Percentiles rank a stretch among this genome's conserved stretches.
phyloP scores from a whole-genome alignment of 257 asterid species.

The Forsythia viridissima region DNA sequence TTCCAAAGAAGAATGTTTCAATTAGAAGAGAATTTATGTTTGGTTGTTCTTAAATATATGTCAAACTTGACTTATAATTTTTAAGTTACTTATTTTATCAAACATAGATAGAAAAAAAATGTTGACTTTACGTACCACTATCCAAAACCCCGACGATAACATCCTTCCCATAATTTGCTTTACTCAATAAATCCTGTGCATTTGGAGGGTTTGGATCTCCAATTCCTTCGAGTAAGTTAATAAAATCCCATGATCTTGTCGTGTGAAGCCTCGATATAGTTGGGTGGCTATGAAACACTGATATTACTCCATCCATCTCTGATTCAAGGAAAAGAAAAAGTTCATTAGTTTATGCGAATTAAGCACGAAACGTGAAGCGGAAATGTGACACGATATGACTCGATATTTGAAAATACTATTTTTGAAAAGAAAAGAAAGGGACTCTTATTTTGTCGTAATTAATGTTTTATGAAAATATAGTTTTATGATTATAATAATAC shows the following conservation, averaged over 20 bases:
- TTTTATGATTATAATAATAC: no score
- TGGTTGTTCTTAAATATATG: no score
- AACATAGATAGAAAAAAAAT: background rate
- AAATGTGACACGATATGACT: no score
- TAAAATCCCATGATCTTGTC: slow-evolving; percentile 58
- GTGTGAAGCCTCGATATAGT: slow-evolving; percentile 41
- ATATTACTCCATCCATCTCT: slow-evolving; percentile 50
- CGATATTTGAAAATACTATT: no score
- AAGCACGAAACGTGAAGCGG: background rate
- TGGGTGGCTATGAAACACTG: slow-evolving; percentile 47
- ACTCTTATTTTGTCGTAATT: no score
- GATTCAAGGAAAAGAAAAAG: slow-evolving; percentile 6
- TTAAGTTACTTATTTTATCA: no score
- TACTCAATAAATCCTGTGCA: slow-evolving; percentile 26
- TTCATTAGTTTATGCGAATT: no score
- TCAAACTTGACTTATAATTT: no score
- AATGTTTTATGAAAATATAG: no score
- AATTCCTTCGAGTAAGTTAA: slow-evolving; percentile 35
- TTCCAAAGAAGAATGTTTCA: no score
- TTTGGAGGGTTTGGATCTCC: slow-evolving; percentile 16
- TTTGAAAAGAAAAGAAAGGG: no score
- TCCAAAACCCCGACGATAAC: slow-evolving; percentile 40
- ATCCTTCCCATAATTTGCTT: slow-evolving; percentile 38
- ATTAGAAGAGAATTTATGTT: no score
- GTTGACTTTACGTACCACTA: slow-evolving; percentile 27